phyloP scores from a whole-genome alignment of 2,329 filamentous ascomycete species.

The Monosporascus cannonballus region DNA sequence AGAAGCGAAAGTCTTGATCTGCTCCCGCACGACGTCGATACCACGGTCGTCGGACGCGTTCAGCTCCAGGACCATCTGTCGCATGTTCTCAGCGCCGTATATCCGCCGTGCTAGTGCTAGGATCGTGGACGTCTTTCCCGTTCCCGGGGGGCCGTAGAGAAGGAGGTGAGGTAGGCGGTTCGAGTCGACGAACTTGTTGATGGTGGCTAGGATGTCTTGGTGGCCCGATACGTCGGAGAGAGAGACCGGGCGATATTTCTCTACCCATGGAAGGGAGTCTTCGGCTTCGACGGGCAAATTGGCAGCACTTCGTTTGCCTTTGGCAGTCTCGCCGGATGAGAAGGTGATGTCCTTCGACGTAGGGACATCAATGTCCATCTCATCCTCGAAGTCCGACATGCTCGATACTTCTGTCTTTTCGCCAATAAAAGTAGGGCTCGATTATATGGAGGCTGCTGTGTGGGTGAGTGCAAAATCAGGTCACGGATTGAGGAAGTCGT shows the following conservation, averaged over 20 bases:
- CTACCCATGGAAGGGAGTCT: conserved; percentile 93
- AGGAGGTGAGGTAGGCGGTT: conserved; percentile 94
- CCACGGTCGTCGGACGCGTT: conserved; percentile 96
- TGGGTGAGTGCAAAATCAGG: too few relatives aligned
- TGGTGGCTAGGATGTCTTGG: conserved; percentile 93
- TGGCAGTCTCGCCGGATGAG: conserved; percentile 65
- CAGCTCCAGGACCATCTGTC: conserved; percentile 96
- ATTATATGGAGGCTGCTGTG: too few relatives aligned
- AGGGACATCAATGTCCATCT: conserved; percentile 54
- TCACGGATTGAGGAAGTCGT: too few relatives aligned
- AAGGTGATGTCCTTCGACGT: conserved; percentile 53
- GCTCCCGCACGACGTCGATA: conserved; percentile 95
- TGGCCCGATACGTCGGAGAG: conserved; percentile 93
- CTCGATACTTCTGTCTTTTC: conserved; percentile 6
- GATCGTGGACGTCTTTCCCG: conserved; percentile 95
- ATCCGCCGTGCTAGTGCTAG: conserved; percentile 88
- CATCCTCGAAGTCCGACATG: conserved; percentile 57
- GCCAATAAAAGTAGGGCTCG: too few relatives aligned
- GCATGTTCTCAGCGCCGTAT: conserved; percentile 86
- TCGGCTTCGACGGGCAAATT: conserved; percentile 92
- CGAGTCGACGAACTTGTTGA: conserved; percentile 94
- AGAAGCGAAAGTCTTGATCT: conserved; percentile 98
- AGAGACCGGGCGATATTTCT: conserved; percentile 89
- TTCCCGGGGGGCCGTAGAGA: conserved; percentile 92
- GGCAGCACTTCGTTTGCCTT: conserved; percentile 87